Percentiles rank a stretch among this genome's conserved stretches.
These are phyloP conservation scores for Cladophialophora psammophila DNA, from an alignment of 2,329 filamentous ascomycete genomes.

Conservation along the genomic window DNA sequence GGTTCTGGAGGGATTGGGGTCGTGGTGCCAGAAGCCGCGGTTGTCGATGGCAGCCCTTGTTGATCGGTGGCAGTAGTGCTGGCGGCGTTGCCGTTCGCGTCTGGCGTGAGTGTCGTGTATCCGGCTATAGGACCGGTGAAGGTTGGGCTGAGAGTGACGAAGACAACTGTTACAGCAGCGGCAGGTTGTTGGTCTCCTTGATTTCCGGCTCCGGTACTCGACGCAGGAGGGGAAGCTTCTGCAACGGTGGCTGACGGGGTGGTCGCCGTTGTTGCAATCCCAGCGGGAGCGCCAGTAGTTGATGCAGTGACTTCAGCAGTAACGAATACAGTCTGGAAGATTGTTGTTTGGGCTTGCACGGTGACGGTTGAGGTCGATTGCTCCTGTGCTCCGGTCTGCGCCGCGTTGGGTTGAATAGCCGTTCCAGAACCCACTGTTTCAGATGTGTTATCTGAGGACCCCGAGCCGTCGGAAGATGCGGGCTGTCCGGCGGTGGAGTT, in stretches of 20 bases:
- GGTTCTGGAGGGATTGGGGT: not conserved
- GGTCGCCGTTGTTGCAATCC: not conserved
- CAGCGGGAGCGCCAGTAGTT: not conserved
- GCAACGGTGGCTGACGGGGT: slow-evolving; percentile 8
- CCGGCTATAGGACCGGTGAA: slow-evolving; percentile 59
- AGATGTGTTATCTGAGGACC: not conserved
- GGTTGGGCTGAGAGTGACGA: slow-evolving; percentile 60
- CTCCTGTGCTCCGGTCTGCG: slow-evolving; percentile 2
- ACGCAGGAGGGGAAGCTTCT: slow-evolving; percentile 1
- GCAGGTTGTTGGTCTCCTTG: slow-evolving; percentile 6
- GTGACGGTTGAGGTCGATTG: slow-evolving; percentile 25
- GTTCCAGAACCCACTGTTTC: slow-evolving; percentile 11
- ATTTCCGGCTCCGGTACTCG: not conserved
- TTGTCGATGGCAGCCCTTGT: slow-evolving; percentile 3
- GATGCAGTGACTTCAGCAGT: slow-evolving; percentile 28
- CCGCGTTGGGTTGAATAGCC: slow-evolving; percentile 20
- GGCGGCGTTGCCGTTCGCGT: slow-evolving; percentile 10
- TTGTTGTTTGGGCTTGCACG: slow-evolving; percentile 26
- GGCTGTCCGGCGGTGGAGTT: not conserved
- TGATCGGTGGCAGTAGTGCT: not conserved
- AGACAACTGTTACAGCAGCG: slow-evolving; percentile 48
- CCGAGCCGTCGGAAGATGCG: not conserved
- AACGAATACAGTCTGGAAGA: slow-evolving; percentile 24
- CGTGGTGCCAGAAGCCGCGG: not conserved
- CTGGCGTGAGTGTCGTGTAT: slow-evolving; percentile 49